Evolutionary conservation across 2,329 filamentous ascomycete species (phyloP), one percentile per base, ranked within the genome.

Genomic region (Fusarium dimerum): DNA sequence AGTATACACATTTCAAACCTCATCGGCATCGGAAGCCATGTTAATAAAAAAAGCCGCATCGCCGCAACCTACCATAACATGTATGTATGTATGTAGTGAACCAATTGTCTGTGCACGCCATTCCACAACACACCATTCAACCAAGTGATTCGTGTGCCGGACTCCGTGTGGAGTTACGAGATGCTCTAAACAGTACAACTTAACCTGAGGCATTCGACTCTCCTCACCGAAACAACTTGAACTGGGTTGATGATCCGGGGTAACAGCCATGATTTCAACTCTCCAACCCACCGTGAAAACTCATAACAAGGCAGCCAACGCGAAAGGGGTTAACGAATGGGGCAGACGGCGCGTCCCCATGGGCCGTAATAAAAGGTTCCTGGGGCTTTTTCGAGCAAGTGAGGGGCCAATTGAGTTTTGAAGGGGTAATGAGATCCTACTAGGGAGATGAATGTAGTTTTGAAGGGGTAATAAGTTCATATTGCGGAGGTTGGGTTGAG

Each of bases 221-320:
- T 26, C 20, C 20, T 26, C 20, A 26, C 20, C 20, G 20, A 26
- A 26, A 26, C 20, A 50, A 52, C 26, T 48, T 26, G 5, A 45
- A 46, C 43, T 20, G 52, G 36, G 47, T 32, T 47, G 49, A 34
- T 55, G 57, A 54, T 58, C 59, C 47, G 55, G 57, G 59, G 53
- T 54, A 61, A 45, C 20, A 51, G 32, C 45, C 44, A 49, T 51
- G 47, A 43, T 43, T 50, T 45, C 40, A 40, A 30, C 50, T 39
- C 43, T 50, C 42, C 34, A 47, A 53, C 38, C 57, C 54, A 60
- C 48, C 26, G 18, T 39, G 40, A 50, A 42, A 58, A 47, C 54
- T 50, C 47, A 43, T 41, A 49, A 44, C 48, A 39, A 38, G 20
- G 20, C 34, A 48, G 54, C 44, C 47, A 53, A 45, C 46, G 46